phyloP scores from a whole-genome alignment of 2,329 filamentous ascomycete genomes.

The Davidsoniella eucalypti region DNA sequence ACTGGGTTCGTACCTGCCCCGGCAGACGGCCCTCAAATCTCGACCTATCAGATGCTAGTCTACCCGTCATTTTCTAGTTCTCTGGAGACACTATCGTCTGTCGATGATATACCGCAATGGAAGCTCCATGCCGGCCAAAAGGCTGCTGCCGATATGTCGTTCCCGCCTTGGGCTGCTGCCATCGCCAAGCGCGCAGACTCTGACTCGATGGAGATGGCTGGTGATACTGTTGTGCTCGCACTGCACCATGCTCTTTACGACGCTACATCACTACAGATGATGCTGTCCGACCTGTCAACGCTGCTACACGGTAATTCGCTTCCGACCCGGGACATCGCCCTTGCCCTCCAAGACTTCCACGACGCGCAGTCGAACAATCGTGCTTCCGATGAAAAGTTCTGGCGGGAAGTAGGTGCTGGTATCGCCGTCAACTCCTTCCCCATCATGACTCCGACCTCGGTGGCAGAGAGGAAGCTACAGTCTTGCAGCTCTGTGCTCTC shows the following conservation, averaged over 20 bases:
- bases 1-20: slow-evolving; percentile 50
- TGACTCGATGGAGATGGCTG: too few species aligned
- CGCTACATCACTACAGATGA: slow-evolving; percentile 50
- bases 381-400: slow-evolving; percentile 36
- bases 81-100: neutral
- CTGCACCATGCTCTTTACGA: slow-evolving; percentile 79
- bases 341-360: neutral
- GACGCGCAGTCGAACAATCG: too few species aligned
- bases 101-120: slow-evolving; percentile 24
- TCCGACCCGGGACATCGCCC: neutral
- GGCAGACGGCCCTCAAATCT: neutral
- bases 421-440: slow-evolving; percentile 57
- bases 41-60: slow-evolving; percentile 4
- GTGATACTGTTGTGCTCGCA: slow-evolving; percentile 13
- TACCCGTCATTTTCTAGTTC: neutral
- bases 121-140: slow-evolving; percentile 18
- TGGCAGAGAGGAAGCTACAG: slow-evolving; percentile 18
- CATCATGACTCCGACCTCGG: slow-evolving; percentile 47
- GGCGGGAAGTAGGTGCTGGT: slow-evolving; percentile 38
- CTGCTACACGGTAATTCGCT: slow-evolving; percentile 16
- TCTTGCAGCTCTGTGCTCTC: slow-evolving; percentile 13
- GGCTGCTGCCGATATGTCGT: slow-evolving; percentile 29
- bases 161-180: slow-evolving; percentile 46
- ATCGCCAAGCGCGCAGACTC: slow-evolving; percentile 22
- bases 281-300: slow-evolving; percentile 42